Base-by-base conservation (phyloP, 352 stramenopile genomes). In the Phytophthora brassicae region DNA sequence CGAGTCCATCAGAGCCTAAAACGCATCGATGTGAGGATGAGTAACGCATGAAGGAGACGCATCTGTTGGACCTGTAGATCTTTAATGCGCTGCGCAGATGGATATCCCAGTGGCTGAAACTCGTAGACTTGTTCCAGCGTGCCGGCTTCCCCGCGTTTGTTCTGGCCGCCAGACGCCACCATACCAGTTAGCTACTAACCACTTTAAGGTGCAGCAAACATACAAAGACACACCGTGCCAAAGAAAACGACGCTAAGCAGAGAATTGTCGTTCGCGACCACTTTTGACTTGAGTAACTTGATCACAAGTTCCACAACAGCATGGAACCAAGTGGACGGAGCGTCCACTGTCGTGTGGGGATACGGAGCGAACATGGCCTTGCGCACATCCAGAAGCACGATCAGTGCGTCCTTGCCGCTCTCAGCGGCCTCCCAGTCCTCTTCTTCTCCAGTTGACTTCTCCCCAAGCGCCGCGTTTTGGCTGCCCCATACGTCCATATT, bases 231-330 rank as follows among this genome's bases (percentile, higher is more conserved):
- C 35, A 92, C 86, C 73, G 80, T 84, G 24, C 86, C 86, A 44
- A 94, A 92, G 56, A 94, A 87, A 19, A 86, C 69, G 42, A 92
- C 66, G 38, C 86, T 84, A 14, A 92, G 62, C 56, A 92, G 66
- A 46, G 86, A 94, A 50, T 88, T 90, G 68, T 94, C 86, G 53
- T 66, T 84, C 7, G 81, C 86, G 38, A 94, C 68, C 29, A 94
- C 71, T 72, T 94, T 94, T 20, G 77, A 68, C 68, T 94, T 92
- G 12, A 88, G 60, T 5, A 91, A 67, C 53, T 84, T 88, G 22
- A 87, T 64, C 14, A 91, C 60, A 24, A 94, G 73, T 31, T 89
- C 67, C 20, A 92, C 56, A 16, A 87, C 70, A 8, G 83, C 83
- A 49, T 90, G 77, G 47, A 94, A 90, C 86, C 86, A 94, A 20